Conservation (phyloP, 192 early-diverging fungal species). For the Borealophlyctis nickersoniae region DNA sequence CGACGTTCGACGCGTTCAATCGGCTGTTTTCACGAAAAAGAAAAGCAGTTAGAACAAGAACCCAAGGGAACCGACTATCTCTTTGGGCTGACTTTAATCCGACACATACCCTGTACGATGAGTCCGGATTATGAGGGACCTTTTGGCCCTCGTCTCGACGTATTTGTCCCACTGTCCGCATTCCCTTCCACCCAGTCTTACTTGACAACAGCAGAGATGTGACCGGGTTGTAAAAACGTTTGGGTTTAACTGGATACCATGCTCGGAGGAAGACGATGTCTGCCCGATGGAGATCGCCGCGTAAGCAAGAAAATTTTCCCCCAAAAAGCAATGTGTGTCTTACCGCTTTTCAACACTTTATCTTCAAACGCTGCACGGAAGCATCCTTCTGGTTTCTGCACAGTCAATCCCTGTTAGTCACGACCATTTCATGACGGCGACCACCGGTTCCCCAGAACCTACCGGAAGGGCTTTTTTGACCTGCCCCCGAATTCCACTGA, state of each 20-base stretch:
- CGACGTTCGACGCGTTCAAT: slow-evolving; percentile 70
- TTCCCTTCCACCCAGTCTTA: slow-evolving; percentile 80
- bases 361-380: slow-evolving; percentile 99
- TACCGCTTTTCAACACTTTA: slow-evolving; percentile 89
- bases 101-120: slow-evolving; percentile 77
- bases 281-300: slow-evolving; percentile 22
- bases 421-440: no score
- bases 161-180: slow-evolving; percentile 86
- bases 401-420: no score
- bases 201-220: slow-evolving; percentile 78
- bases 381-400: slow-evolving; percentile 76
- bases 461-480: slow-evolving; percentile 85
- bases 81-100: not conserved
- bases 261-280: slow-evolving; percentile 97
- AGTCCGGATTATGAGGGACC: slow-evolving; percentile 77
- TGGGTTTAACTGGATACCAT: slow-evolving; percentile 94
- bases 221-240: slow-evolving; percentile 96
- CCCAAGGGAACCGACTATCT: not conserved
- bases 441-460: no score
- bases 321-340: slow-evolving; percentile 5
- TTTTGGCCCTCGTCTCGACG: slow-evolving; percentile 62
- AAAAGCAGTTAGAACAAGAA: not conserved
- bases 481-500: slow-evolving; percentile 95
- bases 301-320: not conserved
- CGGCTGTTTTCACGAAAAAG: slow-evolving; percentile 46